These are phyloP conservation scores for Clonostachys sp. DNA, from an alignment of 2,329 filamentous ascomycete genomes.

Conservation along the genomic window DNA sequence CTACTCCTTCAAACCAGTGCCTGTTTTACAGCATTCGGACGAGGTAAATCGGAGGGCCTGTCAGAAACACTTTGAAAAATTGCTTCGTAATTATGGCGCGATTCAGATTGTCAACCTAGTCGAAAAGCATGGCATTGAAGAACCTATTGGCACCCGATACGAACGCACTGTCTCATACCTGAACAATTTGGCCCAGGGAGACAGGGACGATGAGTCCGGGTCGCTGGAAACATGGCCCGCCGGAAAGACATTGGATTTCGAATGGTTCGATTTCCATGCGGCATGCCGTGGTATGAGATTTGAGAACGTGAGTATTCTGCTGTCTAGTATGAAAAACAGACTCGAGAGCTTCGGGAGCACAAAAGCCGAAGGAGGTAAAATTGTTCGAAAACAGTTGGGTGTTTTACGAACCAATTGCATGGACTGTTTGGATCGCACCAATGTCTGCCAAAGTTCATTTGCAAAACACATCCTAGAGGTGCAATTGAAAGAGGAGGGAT, in stretches of 20 bases:
- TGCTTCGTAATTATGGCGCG: conserved; percentile 67
- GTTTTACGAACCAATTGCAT: conserved; percentile 95
- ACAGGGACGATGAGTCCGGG: background rate
- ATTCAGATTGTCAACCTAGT: conserved; percentile 81
- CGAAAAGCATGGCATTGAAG: conserved; percentile 82
- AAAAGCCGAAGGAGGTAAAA: conserved; percentile 40
- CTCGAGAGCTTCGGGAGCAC: conserved; percentile 71
- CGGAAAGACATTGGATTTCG: conserved; percentile 44
- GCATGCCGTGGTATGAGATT: conserved; percentile 97
- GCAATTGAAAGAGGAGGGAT: conserved; percentile 72
- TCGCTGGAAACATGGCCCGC: background rate
- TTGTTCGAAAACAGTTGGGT: conserved; percentile 57
- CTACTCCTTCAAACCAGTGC: conserved; percentile 86
- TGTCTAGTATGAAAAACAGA: conserved; percentile 64
- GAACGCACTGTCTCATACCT: conserved; percentile 62
- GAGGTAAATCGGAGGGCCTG: conserved; percentile 77
- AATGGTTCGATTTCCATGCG: conserved; percentile 97
- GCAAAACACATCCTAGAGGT: conserved; percentile 76
- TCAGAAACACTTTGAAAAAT: conserved; percentile 69
- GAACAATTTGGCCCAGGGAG: conserved; percentile 50
- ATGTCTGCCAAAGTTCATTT: conserved; percentile 91
- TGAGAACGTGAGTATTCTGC: conserved; percentile 81
- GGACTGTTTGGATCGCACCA: conserved; percentile 95
- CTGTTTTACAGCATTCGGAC: conserved; percentile 74
- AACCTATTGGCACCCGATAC: conserved; percentile 73